Base-by-base conservation (phyloP, 2,329 filamentous ascomycete genomes). In the Trichoderma brevicompactum region DNA sequence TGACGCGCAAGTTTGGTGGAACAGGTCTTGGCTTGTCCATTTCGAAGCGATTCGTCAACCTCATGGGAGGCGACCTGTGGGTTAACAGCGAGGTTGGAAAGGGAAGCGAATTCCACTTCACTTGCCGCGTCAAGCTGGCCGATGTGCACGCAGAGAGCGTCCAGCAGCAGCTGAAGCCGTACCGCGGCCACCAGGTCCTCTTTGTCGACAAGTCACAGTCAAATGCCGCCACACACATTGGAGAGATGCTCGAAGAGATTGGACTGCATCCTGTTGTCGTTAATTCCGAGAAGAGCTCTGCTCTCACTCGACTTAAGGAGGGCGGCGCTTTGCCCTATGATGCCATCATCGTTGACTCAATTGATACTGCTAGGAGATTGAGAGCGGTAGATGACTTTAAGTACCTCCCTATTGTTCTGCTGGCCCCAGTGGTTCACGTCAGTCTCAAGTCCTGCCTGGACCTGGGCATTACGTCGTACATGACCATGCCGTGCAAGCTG, bases 41-140 rank as follows among this genome's bases (percentile, higher is more conserved):
- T 74, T 98, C 94, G 34, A 96, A 96, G 81, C 88, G 94, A 70
- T 85, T 98, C 36, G 94, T 98, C 64, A 97, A 94, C 71, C 85
- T 98, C 66, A 98, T 98, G 94, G 92, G 94, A 68, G 94, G 94
- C 77, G 92, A 94, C 74, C 91, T 98, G 65, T 97, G 94, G 94
- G 94, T 98, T 46, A 92, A 92, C 75, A 97, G 94, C 70, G 88
- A 93, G 73, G 94, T 93, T 74, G 93, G 93, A 69, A 90, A 92
- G 74, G 94, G 94, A 70, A 97, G 93, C 80, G 90, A 89, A 32
- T 99, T 99, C 83, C 96, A 92, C 83, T 99, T 99, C 79, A 98
- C 94, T 10, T 97, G 94, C 78, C 88, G 91, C 59, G 93, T 97
- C 67, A 92, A 92, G 71, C 84, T 96, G 64, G 94, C 93, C 46